These are phyloP conservation scores for Paecilomyces dactylethromorphus DNA, from an alignment of 2,329 filamentous ascomycete species.

Conservation along the genomic window DNA sequence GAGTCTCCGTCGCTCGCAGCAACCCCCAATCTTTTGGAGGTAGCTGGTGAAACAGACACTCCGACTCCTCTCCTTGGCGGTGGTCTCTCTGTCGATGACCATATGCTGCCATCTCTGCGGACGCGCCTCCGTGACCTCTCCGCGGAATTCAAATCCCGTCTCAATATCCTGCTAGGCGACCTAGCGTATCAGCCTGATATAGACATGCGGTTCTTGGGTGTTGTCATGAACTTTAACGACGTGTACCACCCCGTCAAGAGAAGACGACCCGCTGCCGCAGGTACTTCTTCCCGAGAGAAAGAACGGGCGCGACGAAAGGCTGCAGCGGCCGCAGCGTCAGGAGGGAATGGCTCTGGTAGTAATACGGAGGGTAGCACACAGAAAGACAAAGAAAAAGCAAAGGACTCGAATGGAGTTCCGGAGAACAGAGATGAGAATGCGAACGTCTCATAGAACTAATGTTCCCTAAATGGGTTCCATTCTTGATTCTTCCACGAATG, in stretches of 20 bases:
- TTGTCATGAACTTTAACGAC: conserved; percentile 99
- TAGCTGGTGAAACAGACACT: conserved; percentile 22
- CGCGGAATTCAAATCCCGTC: conserved; percentile 65
- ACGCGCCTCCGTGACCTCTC: conserved; percentile 67
- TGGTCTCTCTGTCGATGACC: conserved; percentile 41
- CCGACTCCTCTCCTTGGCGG: conserved; percentile 34
- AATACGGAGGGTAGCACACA: conserved; percentile 3
- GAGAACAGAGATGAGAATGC: background rate
- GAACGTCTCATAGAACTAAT: background rate
- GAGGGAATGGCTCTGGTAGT: conserved; percentile 3
- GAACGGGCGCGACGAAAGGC: conserved; percentile 19
- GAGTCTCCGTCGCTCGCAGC: conserved; percentile 16
- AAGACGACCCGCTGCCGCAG: conserved; percentile 29
- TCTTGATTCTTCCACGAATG: background rate
- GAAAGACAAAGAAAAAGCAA: conserved; percentile 3
- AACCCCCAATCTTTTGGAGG: conserved; percentile 17
- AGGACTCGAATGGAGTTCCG: background rate
- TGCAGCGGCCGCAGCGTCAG: background rate
- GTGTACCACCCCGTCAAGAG: conserved; percentile 76
- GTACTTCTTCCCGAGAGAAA: conserved; percentile 24
- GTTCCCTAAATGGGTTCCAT: background rate
- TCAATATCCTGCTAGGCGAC: conserved; percentile 81
- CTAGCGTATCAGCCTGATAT: conserved; percentile 88
- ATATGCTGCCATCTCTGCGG: conserved; percentile 68
- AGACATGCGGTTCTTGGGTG: conserved; percentile 90